These are phyloP conservation scores for Sphaerobolus stellatus DNA, from an alignment of 1,284 basidiomycete species.

Conservation along the genomic window DNA sequence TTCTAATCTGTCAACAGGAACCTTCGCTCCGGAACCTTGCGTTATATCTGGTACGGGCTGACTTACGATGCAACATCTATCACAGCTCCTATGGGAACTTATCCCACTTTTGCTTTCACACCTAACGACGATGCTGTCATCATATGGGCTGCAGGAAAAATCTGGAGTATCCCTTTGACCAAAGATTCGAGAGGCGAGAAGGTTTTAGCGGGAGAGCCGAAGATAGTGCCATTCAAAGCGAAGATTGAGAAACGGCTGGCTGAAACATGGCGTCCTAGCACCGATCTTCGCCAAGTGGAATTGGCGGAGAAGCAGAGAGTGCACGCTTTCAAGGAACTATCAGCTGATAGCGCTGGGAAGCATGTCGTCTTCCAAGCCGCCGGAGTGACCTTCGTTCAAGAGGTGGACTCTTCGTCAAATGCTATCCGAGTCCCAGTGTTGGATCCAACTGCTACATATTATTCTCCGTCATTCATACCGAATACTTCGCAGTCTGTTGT, in stretches of 20 bases:
- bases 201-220: slow-evolving; percentile 40
- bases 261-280: slow-evolving; percentile 49
- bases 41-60: slow-evolving; percentile 66
- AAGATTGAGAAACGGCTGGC: slow-evolving; percentile 63
- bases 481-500: slow-evolving; percentile 46
- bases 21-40: slow-evolving; percentile 59
- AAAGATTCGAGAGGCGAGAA: slow-evolving; percentile 51
- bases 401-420: slow-evolving; percentile 32
- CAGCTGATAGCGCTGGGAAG: slow-evolving; percentile 51
- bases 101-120: slow-evolving; percentile 69
- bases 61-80: slow-evolving; percentile 61
- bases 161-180: slow-evolving; percentile 57
- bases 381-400: slow-evolving; percentile 51
- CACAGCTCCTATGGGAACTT: slow-evolving; percentile 73
- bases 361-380: slow-evolving; percentile 57
- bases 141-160: slow-evolving; percentile 71
- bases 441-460: slow-evolving; percentile 52
- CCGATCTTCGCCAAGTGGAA: slow-evolving; percentile 53
- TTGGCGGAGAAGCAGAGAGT: slow-evolving; percentile 53
- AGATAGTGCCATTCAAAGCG: slow-evolving; percentile 56
- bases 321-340: slow-evolving; percentile 58
- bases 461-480: slow-evolving; percentile 65
- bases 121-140: slow-evolving; percentile 60
- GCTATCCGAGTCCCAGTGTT: slow-evolving; percentile 48
- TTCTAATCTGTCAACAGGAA: slow-evolving; percentile 44